These are phyloP conservation scores for Mrakia hoshinonis DNA, from an alignment of 768 basidiomycete genomes.

Conservation along the genomic window DNA sequence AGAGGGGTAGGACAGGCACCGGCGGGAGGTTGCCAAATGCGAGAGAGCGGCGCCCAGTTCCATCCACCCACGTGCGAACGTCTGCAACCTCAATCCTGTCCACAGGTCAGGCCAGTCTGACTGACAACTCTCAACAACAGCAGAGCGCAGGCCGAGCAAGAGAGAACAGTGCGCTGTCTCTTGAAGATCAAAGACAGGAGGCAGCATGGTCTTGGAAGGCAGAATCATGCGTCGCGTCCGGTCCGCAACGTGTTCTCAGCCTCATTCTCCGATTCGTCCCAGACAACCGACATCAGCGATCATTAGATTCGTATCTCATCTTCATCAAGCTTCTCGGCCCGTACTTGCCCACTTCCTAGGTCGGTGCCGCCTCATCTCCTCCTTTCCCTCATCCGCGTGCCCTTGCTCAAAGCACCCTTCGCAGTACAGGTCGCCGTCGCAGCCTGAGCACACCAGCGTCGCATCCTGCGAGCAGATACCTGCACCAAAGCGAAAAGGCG, in stretches of 20 bases:
- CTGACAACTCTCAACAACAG: too few species aligned
- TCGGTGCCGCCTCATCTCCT: background rate
- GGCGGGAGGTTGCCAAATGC: background rate
- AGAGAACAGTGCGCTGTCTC: too few species aligned
- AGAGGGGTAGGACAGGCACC: background rate
- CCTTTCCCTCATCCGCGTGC: background rate
- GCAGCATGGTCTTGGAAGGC: too few species aligned
- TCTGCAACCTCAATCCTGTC: too few species aligned
- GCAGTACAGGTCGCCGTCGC: slow-evolving; percentile 16
- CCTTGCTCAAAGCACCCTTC: background rate
- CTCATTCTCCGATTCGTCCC: background rate
- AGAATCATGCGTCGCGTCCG: background rate
- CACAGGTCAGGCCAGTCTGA: too few species aligned
- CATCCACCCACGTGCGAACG: too few species aligned
- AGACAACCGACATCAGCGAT: background rate
- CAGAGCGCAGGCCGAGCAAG: too few species aligned
- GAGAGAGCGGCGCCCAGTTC: too few species aligned
- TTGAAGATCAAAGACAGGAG: too few species aligned
- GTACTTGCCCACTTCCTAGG: background rate
- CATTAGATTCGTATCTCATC: too few species aligned
- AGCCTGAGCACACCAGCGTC: slow-evolving; percentile 1
- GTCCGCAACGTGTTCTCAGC: background rate
- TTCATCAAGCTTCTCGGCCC: background rate
- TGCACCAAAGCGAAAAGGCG: background rate
- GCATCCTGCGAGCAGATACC: slow-evolving; percentile 7